Evolutionary conservation across 352 stramenopile species (phyloP).

Genomic region (Paralagenidium karlingii): DNA sequence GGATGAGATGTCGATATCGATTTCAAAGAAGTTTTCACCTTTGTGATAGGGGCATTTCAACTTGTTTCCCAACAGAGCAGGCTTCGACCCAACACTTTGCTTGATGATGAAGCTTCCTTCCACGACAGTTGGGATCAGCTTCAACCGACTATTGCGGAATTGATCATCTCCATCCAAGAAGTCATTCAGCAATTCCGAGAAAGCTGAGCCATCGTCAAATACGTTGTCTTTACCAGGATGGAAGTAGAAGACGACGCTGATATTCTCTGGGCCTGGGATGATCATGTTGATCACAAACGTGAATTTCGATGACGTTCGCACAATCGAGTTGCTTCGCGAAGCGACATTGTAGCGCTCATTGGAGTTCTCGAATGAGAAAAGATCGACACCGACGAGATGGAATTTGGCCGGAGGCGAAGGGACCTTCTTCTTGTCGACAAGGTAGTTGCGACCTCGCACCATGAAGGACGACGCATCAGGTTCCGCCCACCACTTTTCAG

Average conservation of each 20-base stretch:
- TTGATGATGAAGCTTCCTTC: constrained; percentile 96
- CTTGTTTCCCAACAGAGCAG: constrained; percentile 95
- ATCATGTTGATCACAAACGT: constrained; percentile 87
- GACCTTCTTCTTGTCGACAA: constrained; percentile 83
- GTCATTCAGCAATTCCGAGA: constrained; percentile 80
- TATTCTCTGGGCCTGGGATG: constrained; percentile 68
- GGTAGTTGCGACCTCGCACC: constrained; percentile 82
- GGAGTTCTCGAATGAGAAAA: constrained; percentile 62
- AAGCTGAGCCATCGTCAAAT: constrained; percentile 79
- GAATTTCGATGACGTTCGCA: constrained; percentile 59
- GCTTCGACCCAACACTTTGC: constrained; percentile 90
- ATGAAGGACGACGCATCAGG: constrained; percentile 69
- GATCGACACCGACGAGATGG: constrained; percentile 68
- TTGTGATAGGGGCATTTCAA: constrained; percentile 85
- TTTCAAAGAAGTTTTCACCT: constrained; percentile 91
- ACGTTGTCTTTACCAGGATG: constrained; percentile 62
- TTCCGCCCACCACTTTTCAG: constrained; percentile 78
- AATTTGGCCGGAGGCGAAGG: constrained; percentile 56
- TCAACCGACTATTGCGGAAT: constrained; percentile 95
- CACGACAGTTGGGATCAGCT: constrained; percentile 95
- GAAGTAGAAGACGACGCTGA: constrained; percentile 81
- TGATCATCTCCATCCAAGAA: constrained; percentile 91
- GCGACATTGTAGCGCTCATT: constrained; percentile 71
- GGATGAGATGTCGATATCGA: constrained; percentile 92
- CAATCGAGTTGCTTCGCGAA: constrained; percentile 50